phyloP scores from a whole-genome alignment of 345 rosid genomes.

The Trapa incisa region DNA sequence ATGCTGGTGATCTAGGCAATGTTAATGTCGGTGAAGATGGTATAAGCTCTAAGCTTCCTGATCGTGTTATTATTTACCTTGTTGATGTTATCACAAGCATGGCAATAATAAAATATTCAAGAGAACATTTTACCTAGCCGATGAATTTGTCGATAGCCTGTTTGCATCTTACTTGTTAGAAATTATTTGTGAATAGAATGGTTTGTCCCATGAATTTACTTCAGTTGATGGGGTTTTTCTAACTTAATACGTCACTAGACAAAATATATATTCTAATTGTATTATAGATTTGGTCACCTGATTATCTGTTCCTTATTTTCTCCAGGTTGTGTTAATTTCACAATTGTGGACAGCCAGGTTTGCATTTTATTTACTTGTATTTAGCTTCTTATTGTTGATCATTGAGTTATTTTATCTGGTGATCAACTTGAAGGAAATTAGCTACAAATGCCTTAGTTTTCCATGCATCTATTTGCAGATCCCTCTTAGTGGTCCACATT shows the following conservation, averaged over 20 bases:
- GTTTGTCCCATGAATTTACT: background rate
- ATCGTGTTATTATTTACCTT: background rate
- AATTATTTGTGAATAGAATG: background rate
- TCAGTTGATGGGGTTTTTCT: background rate
- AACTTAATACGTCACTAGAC: background rate
- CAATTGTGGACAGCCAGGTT: slow-evolving; percentile 57
- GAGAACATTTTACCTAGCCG: background rate
- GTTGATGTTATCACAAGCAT: background rate
- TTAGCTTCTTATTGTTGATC: background rate
- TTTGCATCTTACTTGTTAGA: background rate
- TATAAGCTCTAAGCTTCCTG: slow-evolving; percentile 10
- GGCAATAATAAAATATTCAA: background rate
- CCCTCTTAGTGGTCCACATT: slow-evolving; percentile 68
- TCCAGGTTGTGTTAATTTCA: slow-evolving; percentile 44
- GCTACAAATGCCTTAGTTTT: background rate
- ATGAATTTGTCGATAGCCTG: background rate
- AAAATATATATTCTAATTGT: background rate
- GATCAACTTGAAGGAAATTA: background rate
- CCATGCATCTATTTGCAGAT: slow-evolving; percentile 28
- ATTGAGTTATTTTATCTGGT: background rate
- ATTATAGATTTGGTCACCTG: background rate
- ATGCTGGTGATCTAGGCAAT: slow-evolving; percentile 97
- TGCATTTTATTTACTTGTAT: background rate
- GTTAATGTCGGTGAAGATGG: slow-evolving; percentile 76
- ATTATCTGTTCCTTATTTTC: slow-evolving; percentile 5